Evolutionary conservation across 345 rosid genomes (phyloP).

Genomic region (Eucalyptus melliodora): DNA sequence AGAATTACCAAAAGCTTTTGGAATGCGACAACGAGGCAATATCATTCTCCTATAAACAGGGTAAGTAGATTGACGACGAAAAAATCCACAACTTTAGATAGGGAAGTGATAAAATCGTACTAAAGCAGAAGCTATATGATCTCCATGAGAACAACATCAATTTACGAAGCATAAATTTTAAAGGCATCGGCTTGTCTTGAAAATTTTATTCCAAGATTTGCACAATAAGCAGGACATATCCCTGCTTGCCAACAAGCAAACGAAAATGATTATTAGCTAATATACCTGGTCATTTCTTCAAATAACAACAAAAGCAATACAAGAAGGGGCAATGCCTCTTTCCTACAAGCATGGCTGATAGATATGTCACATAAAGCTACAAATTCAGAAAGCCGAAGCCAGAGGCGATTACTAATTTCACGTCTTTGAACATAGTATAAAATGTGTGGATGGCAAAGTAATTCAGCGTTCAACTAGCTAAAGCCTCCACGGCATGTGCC

Average conservation of each 20-base stretch:
- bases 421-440: background rate
- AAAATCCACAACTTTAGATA: background rate
- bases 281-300: background rate
- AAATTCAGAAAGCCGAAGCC: background rate
- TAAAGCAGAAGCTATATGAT: background rate
- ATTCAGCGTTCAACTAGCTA: background rate
- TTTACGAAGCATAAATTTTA: background rate
- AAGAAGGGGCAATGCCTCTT: background rate
- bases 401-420: background rate
- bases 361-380: background rate
- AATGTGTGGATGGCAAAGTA: background rate
- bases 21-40: background rate
- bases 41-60: background rate
- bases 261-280: background rate
- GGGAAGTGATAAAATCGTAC: background rate
- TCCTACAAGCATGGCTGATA: background rate
- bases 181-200: background rate
- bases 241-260: background rate
- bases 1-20: background rate
- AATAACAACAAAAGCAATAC: background rate
- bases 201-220: background rate
- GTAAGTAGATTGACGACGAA: background rate
- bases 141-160: background rate
- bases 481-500: background rate
- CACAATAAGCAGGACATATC: background rate